These are phyloP conservation scores for Garcia nutans DNA, from an alignment of 345 rosid genomes.

Conservation along the genomic window DNA sequence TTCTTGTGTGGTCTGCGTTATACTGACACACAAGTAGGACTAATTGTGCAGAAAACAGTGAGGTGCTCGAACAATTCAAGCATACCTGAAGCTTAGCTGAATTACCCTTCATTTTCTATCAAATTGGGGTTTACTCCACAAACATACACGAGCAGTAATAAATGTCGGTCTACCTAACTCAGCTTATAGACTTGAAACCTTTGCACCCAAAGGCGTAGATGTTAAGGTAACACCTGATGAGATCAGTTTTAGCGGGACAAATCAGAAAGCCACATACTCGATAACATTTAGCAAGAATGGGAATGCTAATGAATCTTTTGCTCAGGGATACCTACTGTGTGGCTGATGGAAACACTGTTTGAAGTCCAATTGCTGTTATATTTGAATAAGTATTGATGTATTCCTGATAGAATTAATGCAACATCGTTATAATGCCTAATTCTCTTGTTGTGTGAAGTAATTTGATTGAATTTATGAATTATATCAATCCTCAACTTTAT, in stretches of 20 bases:
- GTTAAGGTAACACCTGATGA: slow-evolving; percentile 10
- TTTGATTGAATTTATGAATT: too few species aligned
- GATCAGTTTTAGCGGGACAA: too few species aligned
- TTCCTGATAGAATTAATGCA: too few species aligned
- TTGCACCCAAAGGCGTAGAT: slow-evolving; percentile 26
- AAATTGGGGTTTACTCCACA: slow-evolving; percentile 37
- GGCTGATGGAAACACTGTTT: slow-evolving; percentile 31
- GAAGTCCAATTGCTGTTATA: slow-evolving; percentile 42
- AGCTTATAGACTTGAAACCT: too few species aligned
- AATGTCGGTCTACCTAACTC: slow-evolving; percentile 5
- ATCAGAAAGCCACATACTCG: slow-evolving; percentile 39
- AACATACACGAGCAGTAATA: slow-evolving; percentile 42
- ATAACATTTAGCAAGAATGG: slow-evolving; percentile 27
- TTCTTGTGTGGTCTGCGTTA: slow-evolving; percentile 21
- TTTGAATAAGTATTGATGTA: too few species aligned
- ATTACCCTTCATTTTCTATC: slow-evolving; percentile 49
- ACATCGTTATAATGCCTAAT: too few species aligned
- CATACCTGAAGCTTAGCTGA: slow-evolving; percentile 26
- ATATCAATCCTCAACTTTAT: too few species aligned
- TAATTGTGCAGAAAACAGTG: too few species aligned
- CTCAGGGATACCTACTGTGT: slow-evolving; percentile 44
- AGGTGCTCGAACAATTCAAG: not conserved
- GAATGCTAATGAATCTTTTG: slow-evolving; percentile 11
- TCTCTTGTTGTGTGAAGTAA: too few species aligned
- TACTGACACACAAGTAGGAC: not conserved